Conservation (phyloP, 768 basidiomycete genomes). For the Collybia nuda region DNA sequence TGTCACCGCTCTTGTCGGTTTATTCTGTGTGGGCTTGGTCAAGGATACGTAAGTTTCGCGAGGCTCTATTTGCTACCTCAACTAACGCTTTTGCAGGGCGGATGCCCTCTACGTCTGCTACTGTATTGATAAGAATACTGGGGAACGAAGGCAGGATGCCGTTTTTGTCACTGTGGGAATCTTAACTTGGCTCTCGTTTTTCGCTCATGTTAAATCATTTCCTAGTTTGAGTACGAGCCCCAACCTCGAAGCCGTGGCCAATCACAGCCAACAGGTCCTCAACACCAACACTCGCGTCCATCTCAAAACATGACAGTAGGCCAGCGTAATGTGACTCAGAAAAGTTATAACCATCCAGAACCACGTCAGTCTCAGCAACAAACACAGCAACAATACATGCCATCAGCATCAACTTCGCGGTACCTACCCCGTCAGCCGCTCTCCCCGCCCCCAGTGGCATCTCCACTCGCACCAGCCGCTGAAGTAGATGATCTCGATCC, state of each 20-base stretch:
- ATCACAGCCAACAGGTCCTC: conserved; percentile 9
- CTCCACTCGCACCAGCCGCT: neutral
- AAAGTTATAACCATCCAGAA: conserved; percentile 3
- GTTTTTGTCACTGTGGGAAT: conserved; percentile 38
- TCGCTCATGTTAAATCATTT: conserved; percentile 1
- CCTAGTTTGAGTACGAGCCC: conserved; percentile 34
- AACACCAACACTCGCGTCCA: conserved; percentile 5
- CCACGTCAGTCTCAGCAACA: conserved; percentile 9
- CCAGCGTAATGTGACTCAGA: neutral
- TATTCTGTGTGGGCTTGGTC: conserved; percentile 82
- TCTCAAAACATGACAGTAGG: conserved; percentile 5
- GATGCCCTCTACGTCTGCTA: conserved; percentile 49
- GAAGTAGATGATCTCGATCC: conserved; percentile 39
- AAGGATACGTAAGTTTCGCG: conserved; percentile 53
- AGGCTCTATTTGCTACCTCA: neutral
- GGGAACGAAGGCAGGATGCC: conserved; percentile 38
- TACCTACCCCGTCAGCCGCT: conserved; percentile 26
- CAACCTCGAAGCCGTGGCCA: conserved; percentile 10
- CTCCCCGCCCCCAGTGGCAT: conserved; percentile 16
- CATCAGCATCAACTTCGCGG: conserved; percentile 19
- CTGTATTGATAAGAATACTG: conserved; percentile 47
- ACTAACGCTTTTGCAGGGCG: conserved; percentile 23
- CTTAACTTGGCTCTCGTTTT: neutral
- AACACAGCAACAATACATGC: conserved; percentile 14
- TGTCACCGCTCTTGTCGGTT: conserved; percentile 77